Evolutionary conservation across 352 stramenopile species (phyloP), one percentile per base, ranked within the genome.

Genomic region (Blastocystis sp.): DNA sequence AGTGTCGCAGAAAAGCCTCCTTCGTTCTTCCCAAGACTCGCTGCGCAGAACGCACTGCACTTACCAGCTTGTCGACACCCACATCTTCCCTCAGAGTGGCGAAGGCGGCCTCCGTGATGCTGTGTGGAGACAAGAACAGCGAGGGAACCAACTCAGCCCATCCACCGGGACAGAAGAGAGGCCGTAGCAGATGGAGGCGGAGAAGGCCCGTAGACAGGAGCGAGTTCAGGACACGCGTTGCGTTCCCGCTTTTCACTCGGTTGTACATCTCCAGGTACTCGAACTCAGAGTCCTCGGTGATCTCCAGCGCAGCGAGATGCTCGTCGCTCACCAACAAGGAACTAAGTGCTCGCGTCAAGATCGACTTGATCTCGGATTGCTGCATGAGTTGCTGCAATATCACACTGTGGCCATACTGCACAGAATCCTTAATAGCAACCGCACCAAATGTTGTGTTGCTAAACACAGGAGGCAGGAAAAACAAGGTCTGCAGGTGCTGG

Each of bases 401-500:
- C 11, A 18, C 34, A 39, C 70, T 81, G 20, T 56, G 24, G 20
- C 70, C 70, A 18, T n/a, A 30, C 8, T 59, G n/a, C 20, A 81
- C 45, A n/a, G 70, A 34, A 24, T 62, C 70, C 26, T 37, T 24
- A 24, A 81, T n/a, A 37, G 70, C 47, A 1, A 81, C 16, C 20
- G 70, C 70, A 5, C 70, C 70, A 7, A 81, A 63, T 59, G 70
- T 81, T n/a, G 70, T 81, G 54, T 81, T 81, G 70, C 20, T 50
- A 62, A 81, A 81, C n/a, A 81, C 3, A 39, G 70, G 70, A 3
- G 70, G 70, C 4, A 81, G 45, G 34, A 81, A 81, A 47, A 65
- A 81, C 7, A n/a, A n/a, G 0, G 7, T 81, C 20, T 81, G 70
- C 16, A 81, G 41, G 13, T 20, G n/a, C 18, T 59, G 41, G 16